phyloP scores from a whole-genome alignment of 2,329 filamentous ascomycete species.

The Tolypocladium album region DNA sequence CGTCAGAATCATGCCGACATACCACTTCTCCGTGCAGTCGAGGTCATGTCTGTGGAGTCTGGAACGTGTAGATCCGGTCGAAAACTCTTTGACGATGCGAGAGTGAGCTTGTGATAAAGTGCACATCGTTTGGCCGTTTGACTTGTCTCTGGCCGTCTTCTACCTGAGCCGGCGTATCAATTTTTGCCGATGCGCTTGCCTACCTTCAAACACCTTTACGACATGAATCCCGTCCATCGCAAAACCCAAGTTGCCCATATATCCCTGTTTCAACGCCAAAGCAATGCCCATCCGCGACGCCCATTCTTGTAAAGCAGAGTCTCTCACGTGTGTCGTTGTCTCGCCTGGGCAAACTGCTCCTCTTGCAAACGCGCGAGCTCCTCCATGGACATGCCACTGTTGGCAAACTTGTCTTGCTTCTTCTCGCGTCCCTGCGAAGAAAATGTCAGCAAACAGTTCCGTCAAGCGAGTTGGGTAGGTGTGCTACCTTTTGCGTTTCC shows the following conservation, averaged over 20 bases:
- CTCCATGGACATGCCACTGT: constrained; percentile 84
- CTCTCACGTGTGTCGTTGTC: constrained; percentile 20
- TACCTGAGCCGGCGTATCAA: not conserved
- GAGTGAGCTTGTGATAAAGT: not conserved
- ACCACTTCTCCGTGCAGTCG: not conserved
- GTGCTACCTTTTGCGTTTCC: constrained; percentile 73
- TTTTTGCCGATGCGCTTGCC: not conserved
- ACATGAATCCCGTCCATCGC: not conserved
- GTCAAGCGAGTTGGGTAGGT: not conserved
- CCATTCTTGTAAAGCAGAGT: constrained; percentile 4
- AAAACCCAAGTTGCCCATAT: constrained; percentile 1
- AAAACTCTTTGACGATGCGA: not conserved
- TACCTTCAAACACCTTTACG: not conserved
- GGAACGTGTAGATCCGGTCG: not conserved
- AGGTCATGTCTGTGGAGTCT: not conserved
- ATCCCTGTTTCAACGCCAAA: constrained; percentile 17
- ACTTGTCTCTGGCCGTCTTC: not conserved
- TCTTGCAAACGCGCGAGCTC: constrained; percentile 82
- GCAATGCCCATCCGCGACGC: constrained; percentile 20
- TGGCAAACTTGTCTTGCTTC: constrained; percentile 94
- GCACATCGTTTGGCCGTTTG: not conserved
- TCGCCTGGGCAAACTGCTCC: constrained; percentile 76
- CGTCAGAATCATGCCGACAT: not conserved
- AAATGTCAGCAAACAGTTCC: not conserved
- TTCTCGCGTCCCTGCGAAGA: constrained; percentile 74